A percentile compares a stretch with the other conserved stretches of the same genome.
Evolutionary conservation across 139 green algal species (phyloP).

Genomic region (Micractinium conductrix): DNA sequence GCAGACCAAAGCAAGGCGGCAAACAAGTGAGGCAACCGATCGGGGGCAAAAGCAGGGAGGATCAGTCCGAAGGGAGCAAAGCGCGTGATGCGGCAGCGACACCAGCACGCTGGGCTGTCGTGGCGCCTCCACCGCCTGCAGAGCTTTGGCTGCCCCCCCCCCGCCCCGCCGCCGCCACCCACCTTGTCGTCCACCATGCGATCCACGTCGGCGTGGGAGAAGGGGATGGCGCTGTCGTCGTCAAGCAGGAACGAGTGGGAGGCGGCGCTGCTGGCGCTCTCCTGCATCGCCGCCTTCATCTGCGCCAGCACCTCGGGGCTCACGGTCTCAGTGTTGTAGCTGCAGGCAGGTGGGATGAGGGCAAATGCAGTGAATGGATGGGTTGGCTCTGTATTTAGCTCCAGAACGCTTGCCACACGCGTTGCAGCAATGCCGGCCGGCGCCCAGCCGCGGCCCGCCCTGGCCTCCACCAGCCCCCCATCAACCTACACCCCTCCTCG

Average conservation of each 20-base stretch:
- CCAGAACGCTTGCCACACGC: too few species aligned
- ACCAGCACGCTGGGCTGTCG: too few species aligned
- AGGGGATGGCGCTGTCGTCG: conserved; percentile 94
- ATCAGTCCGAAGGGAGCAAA: too few species aligned
- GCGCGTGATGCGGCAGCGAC: too few species aligned
- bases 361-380: too few species aligned
- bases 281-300: conserved; percentile 94
- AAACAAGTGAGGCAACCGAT: too few species aligned
- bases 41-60: too few species aligned
- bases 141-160: background rate
- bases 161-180: background rate
- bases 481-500: background rate
- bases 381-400: too few species aligned
- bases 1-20: background rate
- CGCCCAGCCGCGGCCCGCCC: too few species aligned
- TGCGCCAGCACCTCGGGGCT: conserved; percentile 76
- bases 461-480: background rate
- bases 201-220: conserved; percentile 78
- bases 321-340: conserved; percentile 98
- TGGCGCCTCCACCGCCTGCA: background rate
- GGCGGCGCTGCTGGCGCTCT: conserved; percentile 68
- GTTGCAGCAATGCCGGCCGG: too few species aligned
- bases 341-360: conserved; percentile 46
- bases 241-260: conserved; percentile 98
- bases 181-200: conserved; percentile 68